Evolutionary conservation across 140 eudicot species (phyloP), one percentile per base, ranked within the genome.

Genomic region (Senecio squalidus): DNA sequence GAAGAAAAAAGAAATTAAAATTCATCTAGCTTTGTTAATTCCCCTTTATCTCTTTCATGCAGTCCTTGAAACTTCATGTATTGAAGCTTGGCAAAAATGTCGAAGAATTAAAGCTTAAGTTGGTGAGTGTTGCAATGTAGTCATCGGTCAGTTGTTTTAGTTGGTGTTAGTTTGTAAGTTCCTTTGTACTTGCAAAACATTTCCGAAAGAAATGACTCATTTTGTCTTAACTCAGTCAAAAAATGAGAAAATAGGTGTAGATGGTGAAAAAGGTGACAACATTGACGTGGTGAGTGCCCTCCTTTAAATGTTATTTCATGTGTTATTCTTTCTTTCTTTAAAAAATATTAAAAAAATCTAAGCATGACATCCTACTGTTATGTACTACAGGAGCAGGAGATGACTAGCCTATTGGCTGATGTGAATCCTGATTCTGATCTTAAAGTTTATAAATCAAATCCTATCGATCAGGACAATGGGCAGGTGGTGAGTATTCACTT

Each of bases 21-120:
- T 15, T 21, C 43, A 20, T 59, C 21, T 36, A 7, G 16, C 53
- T 26, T 67, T 38, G 7, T 22, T 60, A 22, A 27, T 50, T 50
- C 48, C 15, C 47, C 16, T 27, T 60, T 56, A 41, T 56, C 31
- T 64, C 22, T 76, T 5, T 74, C 49, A 54, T 76, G 88, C 96
- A 91, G 98, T 91, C 98, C 31, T 74, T 91, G 80, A 91, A 87
- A 69, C 84, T 91, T 60, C 84, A 87, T 39, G 95, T 91, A 54
- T 73, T 91, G 70, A 84, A 86, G 83, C 95, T 87, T 59, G 69
- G 69, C 64, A 71, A 60, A 73, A 75, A 82, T 39, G 77, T 86
- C 16, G 96, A 87, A 20, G 86, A 74, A 0, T 70, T 91, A 78
- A 69, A 81, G 80, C 73, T 72, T 24, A 77, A 75, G 67, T 56